Base-by-base conservation (phyloP, 495 filamentous ascomycete genomes). In the Xylaria intraflava region DNA sequence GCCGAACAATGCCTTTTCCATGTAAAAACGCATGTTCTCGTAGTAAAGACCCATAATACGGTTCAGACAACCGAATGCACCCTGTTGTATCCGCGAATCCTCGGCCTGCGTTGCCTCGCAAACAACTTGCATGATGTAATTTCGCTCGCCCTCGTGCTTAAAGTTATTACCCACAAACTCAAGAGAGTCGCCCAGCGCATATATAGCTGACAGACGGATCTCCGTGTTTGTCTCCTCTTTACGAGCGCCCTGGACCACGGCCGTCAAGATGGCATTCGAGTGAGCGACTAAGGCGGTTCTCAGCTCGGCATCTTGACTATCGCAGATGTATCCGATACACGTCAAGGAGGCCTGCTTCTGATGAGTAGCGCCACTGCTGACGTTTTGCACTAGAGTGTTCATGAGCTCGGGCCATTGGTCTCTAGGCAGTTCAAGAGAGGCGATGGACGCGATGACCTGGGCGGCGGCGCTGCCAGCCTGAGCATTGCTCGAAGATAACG, bases 91-190 rank as follows among this genome's bases (percentile, higher is more conserved):
- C 62, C 90, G 83, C 50, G 79, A 79, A 70, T 98, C 92, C 2
- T 82, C 72, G 54, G 89, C 88, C 71, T 97, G 94, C 45, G 94
- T 97, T 49, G 94, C 94, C 75, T 98, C 93, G 72, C 93, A 98
- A 62, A 98, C 87, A 58, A 98, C 93, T 74, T 98, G 93, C 93
- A 98, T 98, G 65, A 98, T 98, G 75, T 97, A 97, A 74, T 98
- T 97, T 33, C 93, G 83, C 75, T 98, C 93, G 58, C 92, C 93
- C 69, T 98, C 93, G 64, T 97, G 95, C 66, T 96, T 93, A 70
- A 98, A 97, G 72, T 98, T 98, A 69, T 88, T 89, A 12, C 89
- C 82, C 30, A 98, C 92, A 67, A 98, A 98, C 69, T 98, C 93
- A 22, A 97, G 83, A n/a, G 90, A 95, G 66, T 98, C 94, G 62